These are phyloP conservation scores for Populus ilicifolia DNA, from an alignment of 345 rosid genomes.

Conservation along the genomic window DNA sequence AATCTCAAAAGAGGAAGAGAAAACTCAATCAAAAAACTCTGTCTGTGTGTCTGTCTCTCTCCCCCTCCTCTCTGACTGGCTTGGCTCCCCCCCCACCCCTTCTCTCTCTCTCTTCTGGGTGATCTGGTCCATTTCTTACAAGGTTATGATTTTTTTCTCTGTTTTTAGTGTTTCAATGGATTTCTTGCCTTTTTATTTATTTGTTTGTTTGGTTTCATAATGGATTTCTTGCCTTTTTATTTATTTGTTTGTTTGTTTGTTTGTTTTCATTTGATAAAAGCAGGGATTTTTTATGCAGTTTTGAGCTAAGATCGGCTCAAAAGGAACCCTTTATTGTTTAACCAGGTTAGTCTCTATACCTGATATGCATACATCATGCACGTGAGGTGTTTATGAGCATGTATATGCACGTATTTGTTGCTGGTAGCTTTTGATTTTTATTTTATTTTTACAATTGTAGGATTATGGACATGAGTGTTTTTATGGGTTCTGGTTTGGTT, in stretches of 20 bases:
- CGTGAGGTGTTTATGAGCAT: not conserved
- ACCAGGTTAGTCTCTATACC: conserved; percentile 4
- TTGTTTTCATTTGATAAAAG: conserved; percentile 7
- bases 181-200: not conserved
- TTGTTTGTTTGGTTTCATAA: too few species aligned
- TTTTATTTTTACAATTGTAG: not conserved
- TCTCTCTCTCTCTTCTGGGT: conserved; percentile 16
- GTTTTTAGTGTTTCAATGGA: not conserved
- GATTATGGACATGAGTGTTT: not conserved
- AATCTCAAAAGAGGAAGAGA: not conserved
- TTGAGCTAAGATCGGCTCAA: conserved; percentile 30
- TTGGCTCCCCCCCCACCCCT: not conserved
- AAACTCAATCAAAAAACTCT: not conserved
- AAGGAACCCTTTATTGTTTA: conserved; percentile 8
- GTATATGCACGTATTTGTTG: not conserved
- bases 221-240: not conserved
- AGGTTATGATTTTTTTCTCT: conserved; percentile 18
- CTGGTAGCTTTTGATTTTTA: not conserved
- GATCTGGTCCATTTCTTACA: conserved; percentile 33
- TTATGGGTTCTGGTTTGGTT: not conserved
- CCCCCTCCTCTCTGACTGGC: not conserved
- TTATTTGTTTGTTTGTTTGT: not conserved
- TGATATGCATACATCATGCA: not conserved
- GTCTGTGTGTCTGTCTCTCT: not conserved
- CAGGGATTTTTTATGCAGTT: conserved; percentile 25